A percentile compares a stretch with the other conserved stretches of the same genome.
phyloP scores from a whole-genome alignment of 306 rosid genomes.

The Lagenaria siceraria region DNA sequence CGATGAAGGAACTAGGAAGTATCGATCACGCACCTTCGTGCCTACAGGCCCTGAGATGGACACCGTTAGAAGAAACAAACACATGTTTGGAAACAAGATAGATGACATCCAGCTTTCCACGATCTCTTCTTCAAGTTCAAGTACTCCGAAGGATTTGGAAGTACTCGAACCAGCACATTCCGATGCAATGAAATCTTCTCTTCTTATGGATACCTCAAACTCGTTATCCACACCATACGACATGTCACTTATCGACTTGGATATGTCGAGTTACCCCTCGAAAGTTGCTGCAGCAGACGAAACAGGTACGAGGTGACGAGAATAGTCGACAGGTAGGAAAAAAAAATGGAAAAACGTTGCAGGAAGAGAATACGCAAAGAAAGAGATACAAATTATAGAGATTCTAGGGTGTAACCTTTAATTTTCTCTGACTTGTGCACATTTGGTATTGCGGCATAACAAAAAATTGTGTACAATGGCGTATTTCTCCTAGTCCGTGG shows the following conservation, averaged over 20 bases:
- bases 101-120: slow-evolving; percentile 82
- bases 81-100: slow-evolving; percentile 50
- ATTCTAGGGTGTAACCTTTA: background rate
- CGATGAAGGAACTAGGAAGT: slow-evolving; percentile 77
- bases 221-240: slow-evolving; percentile 47
- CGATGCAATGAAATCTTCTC: slow-evolving; percentile 51
- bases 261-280: slow-evolving; percentile 57
- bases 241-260: slow-evolving; percentile 78
- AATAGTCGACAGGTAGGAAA: background rate
- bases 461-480: background rate
- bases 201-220: slow-evolving; percentile 64
- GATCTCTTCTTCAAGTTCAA: slow-evolving; percentile 44
- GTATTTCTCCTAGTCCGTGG: background rate
- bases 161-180: slow-evolving; percentile 22
- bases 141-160: slow-evolving; percentile 27
- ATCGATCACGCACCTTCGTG: slow-evolving; percentile 92
- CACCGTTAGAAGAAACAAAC: slow-evolving; percentile 61
- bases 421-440: background rate
- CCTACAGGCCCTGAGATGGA: slow-evolving; percentile 99
- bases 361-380: background rate
- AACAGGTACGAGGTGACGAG: slow-evolving; percentile 29
- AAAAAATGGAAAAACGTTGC: background rate
- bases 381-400: background rate
- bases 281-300: slow-evolving; percentile 67
- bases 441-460: background rate